Evolutionary conservation across 2,329 filamentous ascomycete genomes (phyloP).

Genomic region (Coniochaeta sp.): DNA sequence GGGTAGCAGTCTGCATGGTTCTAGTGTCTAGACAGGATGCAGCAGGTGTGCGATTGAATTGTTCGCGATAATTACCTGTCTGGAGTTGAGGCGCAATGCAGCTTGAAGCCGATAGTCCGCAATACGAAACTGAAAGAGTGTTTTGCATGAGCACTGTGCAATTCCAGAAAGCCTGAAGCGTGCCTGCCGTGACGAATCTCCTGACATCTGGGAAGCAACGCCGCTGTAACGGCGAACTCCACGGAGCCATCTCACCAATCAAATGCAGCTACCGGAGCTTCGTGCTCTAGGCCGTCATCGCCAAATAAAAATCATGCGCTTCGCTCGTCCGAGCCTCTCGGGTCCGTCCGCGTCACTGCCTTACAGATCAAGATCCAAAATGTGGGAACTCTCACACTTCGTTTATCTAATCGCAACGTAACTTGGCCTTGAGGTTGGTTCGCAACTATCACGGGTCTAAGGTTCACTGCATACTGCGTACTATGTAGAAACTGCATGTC

Average conservation of each 20-base stretch:
- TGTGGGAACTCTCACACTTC: neutral
- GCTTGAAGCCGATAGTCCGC: neutral
- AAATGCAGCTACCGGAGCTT: neutral
- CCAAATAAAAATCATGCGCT: neutral
- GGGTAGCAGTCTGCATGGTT: neutral
- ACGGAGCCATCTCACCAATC: neutral
- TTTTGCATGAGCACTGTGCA: too few relatives aligned
- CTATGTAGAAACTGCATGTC: neutral
- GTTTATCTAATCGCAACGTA: neutral
- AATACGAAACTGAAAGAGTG: neutral
- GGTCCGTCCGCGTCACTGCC: neutral
- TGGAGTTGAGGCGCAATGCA: neutral
- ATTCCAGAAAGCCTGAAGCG: neutral
- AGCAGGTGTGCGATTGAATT: too few relatives aligned
- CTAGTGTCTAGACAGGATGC: neutral
- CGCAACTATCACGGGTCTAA: neutral
- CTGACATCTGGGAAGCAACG: neutral
- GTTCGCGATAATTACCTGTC: too few relatives aligned
- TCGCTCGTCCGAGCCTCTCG: neutral
- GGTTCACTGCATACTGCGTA: too few relatives aligned
- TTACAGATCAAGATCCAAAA: neutral
- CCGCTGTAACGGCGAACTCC: neutral
- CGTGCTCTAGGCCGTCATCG: neutral
- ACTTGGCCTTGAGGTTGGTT: too few relatives aligned
- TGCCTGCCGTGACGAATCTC: neutral